Evolutionary conservation across 805 yeast genomes (phyloP), one percentile per base, ranked within the genome.

Genomic region (Vanderwaltozyma verrucispora): DNA sequence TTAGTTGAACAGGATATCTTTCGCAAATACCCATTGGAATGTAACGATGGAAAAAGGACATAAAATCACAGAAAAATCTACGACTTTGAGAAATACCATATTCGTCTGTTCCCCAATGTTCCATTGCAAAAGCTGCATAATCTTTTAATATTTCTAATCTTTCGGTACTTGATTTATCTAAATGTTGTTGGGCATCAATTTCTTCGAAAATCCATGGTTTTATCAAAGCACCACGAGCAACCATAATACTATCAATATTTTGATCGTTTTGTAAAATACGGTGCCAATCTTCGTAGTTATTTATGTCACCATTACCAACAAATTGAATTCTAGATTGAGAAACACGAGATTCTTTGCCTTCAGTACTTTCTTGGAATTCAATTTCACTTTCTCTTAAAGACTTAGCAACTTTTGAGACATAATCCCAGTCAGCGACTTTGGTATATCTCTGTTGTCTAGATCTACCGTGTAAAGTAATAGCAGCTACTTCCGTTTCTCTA

Each of bases 181-280:
- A 62, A 58, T 86, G 78, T 60, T 92, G 97, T 50, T 78, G 76
- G 6, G 89, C 69, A 41, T 89, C 94, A 39, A 92, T 74, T 63
- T 92, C 99, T 64, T 92, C 96, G 50, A 89, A 92, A 36, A 92
- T 84, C 99, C 99, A 92, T 26, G 99, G 99, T 63, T 92, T 92
- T 57, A 92, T 88, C 46, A 92, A 71, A 2, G 97, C 97, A 39
- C 97, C 98, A 53, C 99, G 74, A 3, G 97, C 98, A 38, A 92
- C 85, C 96, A 94, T 92, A 14, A 87, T 94, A 23, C 92, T 77
- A 63, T 92, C 98, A 40, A 89, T 77, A 17, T 82, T 81, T 23
- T 73, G 73, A 33, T 76, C 72, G 30, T 50, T 48, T 20, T 64
- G 60, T 30, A 78, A 67, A 10, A 81, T 87, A 25, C 67, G 69